Percentiles rank a stretch among this genome's conserved stretches.
phyloP scores from a whole-genome alignment of 495 filamentous ascomycete species.

The Physcia stellaris region DNA sequence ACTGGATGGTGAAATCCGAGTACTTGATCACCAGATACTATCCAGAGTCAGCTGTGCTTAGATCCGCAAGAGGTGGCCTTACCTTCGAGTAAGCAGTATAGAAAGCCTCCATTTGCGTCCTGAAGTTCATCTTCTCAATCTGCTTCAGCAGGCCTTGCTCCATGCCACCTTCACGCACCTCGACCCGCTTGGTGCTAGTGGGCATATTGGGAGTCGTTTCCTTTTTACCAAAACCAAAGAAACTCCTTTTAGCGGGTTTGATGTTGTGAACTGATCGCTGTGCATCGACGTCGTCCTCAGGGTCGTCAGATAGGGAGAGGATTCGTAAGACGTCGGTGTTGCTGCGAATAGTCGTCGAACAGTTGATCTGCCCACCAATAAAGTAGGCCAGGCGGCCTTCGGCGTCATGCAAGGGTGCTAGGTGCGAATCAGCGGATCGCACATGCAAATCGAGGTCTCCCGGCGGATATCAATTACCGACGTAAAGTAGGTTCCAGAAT shows the following conservation, averaged over 20 bases:
- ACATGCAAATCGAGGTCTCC: not conserved
- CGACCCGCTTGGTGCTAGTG: conserved; percentile 9
- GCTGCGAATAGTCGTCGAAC: conserved; percentile 35
- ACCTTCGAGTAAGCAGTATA: conserved; percentile 38
- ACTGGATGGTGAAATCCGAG: conserved; percentile 17
- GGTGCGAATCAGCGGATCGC: not conserved
- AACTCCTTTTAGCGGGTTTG: conserved; percentile 10
- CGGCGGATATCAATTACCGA: conserved; percentile 14
- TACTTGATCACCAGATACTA: conserved; percentile 27
- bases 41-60: not conserved
- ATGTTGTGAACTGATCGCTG: conserved; percentile 5
- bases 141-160: conserved; percentile 23
- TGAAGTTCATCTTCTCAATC: conserved; percentile 25
- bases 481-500: conserved; percentile 42
- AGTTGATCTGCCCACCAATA: conserved; percentile 43
- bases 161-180: conserved; percentile 23
- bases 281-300: conserved; percentile 11
- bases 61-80: conserved; percentile 14
- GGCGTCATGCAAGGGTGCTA: conserved; percentile 32
- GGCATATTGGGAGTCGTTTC: conserved; percentile 10
- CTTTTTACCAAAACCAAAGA: conserved; percentile 22
- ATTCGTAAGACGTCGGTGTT: conserved; percentile 35
- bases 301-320: conserved; percentile 21
- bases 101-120: conserved; percentile 27
- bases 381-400: conserved; percentile 31